Conservation (phyloP, 371 early-diverging fungal species). For the Entomophthora muscae region DNA sequence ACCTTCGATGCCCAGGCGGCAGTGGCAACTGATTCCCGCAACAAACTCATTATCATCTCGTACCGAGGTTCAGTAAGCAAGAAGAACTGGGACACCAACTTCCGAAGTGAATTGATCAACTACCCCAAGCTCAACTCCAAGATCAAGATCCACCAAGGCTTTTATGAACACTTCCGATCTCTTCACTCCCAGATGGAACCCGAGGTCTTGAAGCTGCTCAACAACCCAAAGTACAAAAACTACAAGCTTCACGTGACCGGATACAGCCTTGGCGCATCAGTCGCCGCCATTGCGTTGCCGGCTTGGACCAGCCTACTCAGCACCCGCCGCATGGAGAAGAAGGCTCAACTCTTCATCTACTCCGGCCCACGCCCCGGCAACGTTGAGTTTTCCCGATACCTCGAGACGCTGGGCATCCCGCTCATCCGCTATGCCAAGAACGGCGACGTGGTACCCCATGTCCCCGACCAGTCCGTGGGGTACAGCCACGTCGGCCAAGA, state of each 20-base stretch:
- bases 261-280: conserved; percentile 1
- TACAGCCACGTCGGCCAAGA: too few relatives aligned
- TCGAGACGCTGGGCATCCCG: too few relatives aligned
- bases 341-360: neutral
- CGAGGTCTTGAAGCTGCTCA: neutral
- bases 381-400: too few relatives aligned
- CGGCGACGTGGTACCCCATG: too few relatives aligned
- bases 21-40: neutral
- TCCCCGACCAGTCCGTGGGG: too few relatives aligned
- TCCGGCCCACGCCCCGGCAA: too few relatives aligned
- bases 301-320: neutral
- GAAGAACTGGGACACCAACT: neutral
- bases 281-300: neutral
- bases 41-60: neutral
- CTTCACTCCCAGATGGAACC: too few relatives aligned
- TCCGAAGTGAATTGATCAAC: neutral
- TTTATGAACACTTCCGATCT: neutral
- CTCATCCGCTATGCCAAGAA: too few relatives aligned
- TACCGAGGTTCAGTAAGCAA: neutral
- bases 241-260: neutral
- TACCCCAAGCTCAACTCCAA: neutral
- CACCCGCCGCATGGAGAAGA: neutral
- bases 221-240: neutral
- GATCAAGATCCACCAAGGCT: neutral
- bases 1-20: neutral